phyloP scores from a whole-genome alignment of 140 eudicot species.

The Erigeron philadelphicus region DNA sequence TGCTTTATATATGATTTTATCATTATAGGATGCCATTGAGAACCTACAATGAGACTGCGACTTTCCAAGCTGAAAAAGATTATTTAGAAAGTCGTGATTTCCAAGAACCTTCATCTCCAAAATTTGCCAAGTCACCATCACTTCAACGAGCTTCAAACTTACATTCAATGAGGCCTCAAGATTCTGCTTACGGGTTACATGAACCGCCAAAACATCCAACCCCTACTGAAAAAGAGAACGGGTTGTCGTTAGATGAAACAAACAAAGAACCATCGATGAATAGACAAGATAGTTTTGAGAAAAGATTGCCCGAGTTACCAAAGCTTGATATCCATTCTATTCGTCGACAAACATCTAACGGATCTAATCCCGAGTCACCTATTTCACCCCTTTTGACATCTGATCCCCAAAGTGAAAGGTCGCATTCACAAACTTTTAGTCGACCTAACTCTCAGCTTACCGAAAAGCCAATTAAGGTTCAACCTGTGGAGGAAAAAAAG shows the following conservation, averaged over 20 bases:
- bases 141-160: slow-evolving; percentile 74
- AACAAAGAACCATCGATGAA: slow-evolving; percentile 77
- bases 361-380: slow-evolving; percentile 93
- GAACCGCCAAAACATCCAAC: slow-evolving; percentile 73
- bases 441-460: slow-evolving; percentile 73
- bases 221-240: slow-evolving; percentile 83
- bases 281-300: slow-evolving; percentile 94
- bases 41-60: slow-evolving; percentile 55
- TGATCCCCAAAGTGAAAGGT: slow-evolving; percentile 85
- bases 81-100: slow-evolving; percentile 57
- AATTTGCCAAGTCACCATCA: slow-evolving; percentile 87
- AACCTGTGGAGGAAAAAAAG: slow-evolving; percentile 42
- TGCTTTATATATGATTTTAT: slow-evolving; percentile 3
- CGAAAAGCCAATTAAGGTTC: slow-evolving; percentile 37
- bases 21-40: slow-evolving; percentile 75
- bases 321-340: slow-evolving; percentile 71
- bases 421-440: slow-evolving; percentile 92
- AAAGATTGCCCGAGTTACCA: slow-evolving; percentile 84
- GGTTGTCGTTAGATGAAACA: slow-evolving; percentile 43
- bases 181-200: slow-evolving; percentile 51
- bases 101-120: slow-evolving; percentile 87
- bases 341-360: slow-evolving; percentile 50
- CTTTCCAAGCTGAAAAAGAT: slow-evolving; percentile 76
- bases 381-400: slow-evolving; percentile 91
- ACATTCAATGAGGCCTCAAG: slow-evolving; percentile 57